A percentile compares a stretch with the other conserved stretches of the same genome.
Conservation (phyloP, 257 asterid species). For the Capsicum rhomboideum region DNA sequence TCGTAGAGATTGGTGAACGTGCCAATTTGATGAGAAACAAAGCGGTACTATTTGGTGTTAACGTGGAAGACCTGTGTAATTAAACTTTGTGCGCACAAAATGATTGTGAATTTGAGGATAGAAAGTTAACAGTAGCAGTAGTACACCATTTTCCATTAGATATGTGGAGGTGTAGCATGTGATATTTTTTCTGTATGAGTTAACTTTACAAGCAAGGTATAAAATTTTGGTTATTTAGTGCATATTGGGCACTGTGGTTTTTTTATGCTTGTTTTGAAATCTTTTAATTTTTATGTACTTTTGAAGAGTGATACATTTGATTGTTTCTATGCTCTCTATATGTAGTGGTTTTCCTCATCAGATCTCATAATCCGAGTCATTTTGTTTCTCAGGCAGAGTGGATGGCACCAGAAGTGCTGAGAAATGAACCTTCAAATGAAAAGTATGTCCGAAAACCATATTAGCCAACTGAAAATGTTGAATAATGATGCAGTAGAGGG, state of each 20-base stretch:
- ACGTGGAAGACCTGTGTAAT: not conserved
- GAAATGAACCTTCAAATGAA: conserved; percentile 96
- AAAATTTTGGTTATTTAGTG: not conserved
- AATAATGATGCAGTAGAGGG: not conserved
- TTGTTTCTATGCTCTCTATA: not conserved
- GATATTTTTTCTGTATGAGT: not conserved
- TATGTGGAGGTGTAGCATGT: not conserved
- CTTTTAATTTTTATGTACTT: not conserved
- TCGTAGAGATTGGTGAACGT: not conserved
- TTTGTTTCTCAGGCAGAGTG: conserved; percentile 81
- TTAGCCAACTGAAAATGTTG: not conserved
- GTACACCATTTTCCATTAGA: not conserved
- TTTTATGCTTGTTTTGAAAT: not conserved
- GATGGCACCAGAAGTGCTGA: conserved; percentile 99
- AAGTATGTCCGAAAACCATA: conserved; percentile 41
- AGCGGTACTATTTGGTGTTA: not conserved
- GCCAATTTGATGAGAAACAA: not conserved
- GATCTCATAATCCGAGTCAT: not conserved
- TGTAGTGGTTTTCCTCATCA: not conserved
- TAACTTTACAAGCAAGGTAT: not conserved
- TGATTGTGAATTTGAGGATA: not conserved
- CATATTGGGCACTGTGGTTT: not conserved
- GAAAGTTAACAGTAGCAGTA: not conserved
- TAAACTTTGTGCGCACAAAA: not conserved
- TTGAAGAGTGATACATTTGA: not conserved